Evolutionary conservation across 768 basidiomycete genomes (phyloP), one percentile per base, ranked within the genome.

Genomic region (Lactarius psammicola): DNA sequence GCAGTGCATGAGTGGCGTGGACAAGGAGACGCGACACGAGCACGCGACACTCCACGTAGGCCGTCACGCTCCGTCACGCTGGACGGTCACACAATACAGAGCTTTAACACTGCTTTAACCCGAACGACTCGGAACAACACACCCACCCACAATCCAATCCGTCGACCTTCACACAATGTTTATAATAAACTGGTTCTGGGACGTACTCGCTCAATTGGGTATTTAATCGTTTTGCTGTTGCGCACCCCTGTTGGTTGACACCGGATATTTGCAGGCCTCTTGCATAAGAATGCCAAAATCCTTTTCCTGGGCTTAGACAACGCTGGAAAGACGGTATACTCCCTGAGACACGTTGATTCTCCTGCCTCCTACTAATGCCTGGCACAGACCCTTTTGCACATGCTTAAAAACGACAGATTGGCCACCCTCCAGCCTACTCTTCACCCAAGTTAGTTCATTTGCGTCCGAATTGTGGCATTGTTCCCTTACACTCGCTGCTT

Each of bases 251-350:
- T 31, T 44, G 57, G 64, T 42, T 54, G 49, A 51, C 15, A 26
- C 49, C 13, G 6, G 23, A 17, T 26, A 13, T 46, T 11, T 58
- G 23, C 59, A 95, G 94, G 94, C 70, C 83, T 96, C 72, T 73
- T 89, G 80, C 92, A 95, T 83, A 97, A 99, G 90, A 98, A 97
- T 76, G 97, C 97, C 70, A 99, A 98, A 85, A 97, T 99, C 76
- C 85, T 99, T 69, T 99, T 99, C 87, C 86, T 99, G 60, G 97
- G 97, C 69, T 85, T 98, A 62, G 96, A 98, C 77, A 99, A 98
- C 81, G 97, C 97, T 60, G 96, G 97, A 75, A 99, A 98, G 85
- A 98, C 97, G 66, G 96, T 97, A 68, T 66, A 89, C 71, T 46
- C 4, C 55, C 6, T 53, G 46, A 13, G 4, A 4, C 59, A 56